These are phyloP conservation scores for Limonium bicolor DNA, from an alignment of 148 eudicot genomes.

Conservation along the genomic window DNA sequence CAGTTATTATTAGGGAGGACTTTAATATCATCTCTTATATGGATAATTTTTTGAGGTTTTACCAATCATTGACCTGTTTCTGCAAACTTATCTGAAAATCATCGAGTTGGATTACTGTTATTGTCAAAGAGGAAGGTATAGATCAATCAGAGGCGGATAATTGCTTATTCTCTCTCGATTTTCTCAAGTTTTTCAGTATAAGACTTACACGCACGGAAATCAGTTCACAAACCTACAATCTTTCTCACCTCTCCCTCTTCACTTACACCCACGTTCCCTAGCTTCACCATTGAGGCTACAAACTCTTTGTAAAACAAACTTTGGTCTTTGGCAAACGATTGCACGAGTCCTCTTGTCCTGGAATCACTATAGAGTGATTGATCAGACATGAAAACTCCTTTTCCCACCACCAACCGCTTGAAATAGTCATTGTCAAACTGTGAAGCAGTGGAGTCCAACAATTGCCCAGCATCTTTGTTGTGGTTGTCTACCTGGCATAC, in stretches of 20 bases:
- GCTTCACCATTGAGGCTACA: conserved; percentile 37
- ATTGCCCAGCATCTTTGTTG: conserved; percentile 30
- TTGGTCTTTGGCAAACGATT: conserved; percentile 31
- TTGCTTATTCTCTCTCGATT: too few species aligned
- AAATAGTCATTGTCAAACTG: conserved; percentile 43
- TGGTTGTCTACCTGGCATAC: conserved; percentile 30
- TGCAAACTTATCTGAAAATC: too few species aligned
- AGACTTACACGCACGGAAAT: too few species aligned
- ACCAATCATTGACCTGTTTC: too few species aligned
- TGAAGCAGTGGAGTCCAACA: conserved; percentile 36
- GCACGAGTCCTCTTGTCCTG: conserved; percentile 35
- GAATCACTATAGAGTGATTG: conserved; percentile 26
- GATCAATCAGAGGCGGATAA: too few species aligned
- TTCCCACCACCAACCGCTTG: conserved; percentile 33
- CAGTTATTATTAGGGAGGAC: too few species aligned
- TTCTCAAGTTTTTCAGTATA: too few species aligned
- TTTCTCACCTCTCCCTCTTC: conserved; percentile 31
- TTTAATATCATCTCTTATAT: too few species aligned
- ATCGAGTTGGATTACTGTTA: too few species aligned
- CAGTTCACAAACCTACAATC: conserved; percentile 37
- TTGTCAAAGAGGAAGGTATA: too few species aligned
- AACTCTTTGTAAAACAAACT: conserved; percentile 35
- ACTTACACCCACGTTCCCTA: conserved; percentile 30
- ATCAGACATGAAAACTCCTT: conserved; percentile 41
- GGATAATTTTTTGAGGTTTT: too few species aligned